Evolutionary conservation across 1,284 basidiomycete genomes (phyloP), one percentile per base, ranked within the genome.

Genomic region (Pascua sp.): DNA sequence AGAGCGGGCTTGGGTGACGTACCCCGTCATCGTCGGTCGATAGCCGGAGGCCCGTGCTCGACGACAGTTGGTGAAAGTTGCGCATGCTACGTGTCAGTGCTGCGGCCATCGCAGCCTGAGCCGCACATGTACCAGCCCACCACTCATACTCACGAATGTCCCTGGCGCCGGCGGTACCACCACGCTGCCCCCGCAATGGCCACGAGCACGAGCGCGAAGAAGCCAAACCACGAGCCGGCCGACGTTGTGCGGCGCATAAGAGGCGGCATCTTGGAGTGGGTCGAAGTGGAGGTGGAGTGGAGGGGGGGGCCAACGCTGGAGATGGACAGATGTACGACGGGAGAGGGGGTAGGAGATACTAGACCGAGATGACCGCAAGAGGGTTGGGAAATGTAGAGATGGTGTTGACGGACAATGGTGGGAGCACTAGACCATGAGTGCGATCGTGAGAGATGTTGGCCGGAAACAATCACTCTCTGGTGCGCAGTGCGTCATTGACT

Each of bases 11-110:
- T 40, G 47, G 10, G 42, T n/a, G 1, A 62, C 64, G 42, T 47
- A 66, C 64, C 13, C 62, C 64, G 42, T 66, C 62, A 40, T 60
- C 56, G 24, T 66, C 62, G 1, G 53, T 57, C 8, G 57, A 61
- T n/a, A 66, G 55, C 16, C 58, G 50, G 24, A 32, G 24, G 24
- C 24, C 24, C 24, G 24, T 32, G 24, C 24, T 32, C 7, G 24
- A 32, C 24, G 24, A 32, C 24, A 32, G 24, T 7, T 32, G 24
- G 24, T 32, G 24, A 32, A 32, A 32, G 24, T 32, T 32, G 24
- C 24, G 24, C 4, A 49, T 37, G n/a, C 47, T 49, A 39, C 17
- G 11, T 18, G 12, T 40, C 38, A 40, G 17, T 40, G 47, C 37
- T 41, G 18, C 36, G 13, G 12, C 11, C 11, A 48, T 18, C 47